phyloP scores from a whole-genome alignment of 768 basidiomycete species.

The Tremella yokohamensis region DNA sequence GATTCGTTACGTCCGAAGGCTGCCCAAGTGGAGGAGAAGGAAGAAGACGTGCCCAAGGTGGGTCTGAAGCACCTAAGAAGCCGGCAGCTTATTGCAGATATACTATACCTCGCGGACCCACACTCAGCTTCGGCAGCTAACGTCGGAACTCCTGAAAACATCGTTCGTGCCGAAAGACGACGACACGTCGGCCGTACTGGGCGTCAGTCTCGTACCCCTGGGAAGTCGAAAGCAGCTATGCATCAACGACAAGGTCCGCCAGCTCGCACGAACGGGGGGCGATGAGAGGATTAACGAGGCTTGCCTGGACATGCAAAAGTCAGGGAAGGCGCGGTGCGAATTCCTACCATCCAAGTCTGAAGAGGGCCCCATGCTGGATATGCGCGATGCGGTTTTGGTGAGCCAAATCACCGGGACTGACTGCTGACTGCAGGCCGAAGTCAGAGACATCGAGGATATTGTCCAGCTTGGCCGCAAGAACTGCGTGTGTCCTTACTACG shows the following conservation, averaged over 20 bases:
- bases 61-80: background rate
- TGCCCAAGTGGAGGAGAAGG: slow-evolving; percentile 28
- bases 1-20: slow-evolving; percentile 28
- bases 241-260: slow-evolving; percentile 74
- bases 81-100: slow-evolving; percentile 53
- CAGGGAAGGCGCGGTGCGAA: slow-evolving; percentile 62
- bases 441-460: slow-evolving; percentile 93
- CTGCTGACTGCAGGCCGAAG: slow-evolving; percentile 61
- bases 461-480: slow-evolving; percentile 65
- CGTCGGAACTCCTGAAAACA: slow-evolving; percentile 77
- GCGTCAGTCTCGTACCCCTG: slow-evolving; percentile 69
- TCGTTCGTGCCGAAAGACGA: slow-evolving; percentile 51
- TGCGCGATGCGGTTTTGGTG: slow-evolving; percentile 82
- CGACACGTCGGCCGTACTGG: background rate
- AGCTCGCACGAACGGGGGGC: slow-evolving; percentile 57
- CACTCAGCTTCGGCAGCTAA: slow-evolving; percentile 86
- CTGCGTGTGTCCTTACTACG: slow-evolving; percentile 88
- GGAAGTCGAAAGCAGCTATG: slow-evolving; percentile 89
- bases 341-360: slow-evolving; percentile 70
- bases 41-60: slow-evolving; percentile 49
- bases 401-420: slow-evolving; percentile 21
- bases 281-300: slow-evolving; percentile 66
- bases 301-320: slow-evolving; percentile 71
- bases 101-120: slow-evolving; percentile 95
- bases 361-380: slow-evolving; percentile 68